Evolutionary conservation across 345 rosid genomes (phyloP).

Genomic region (Psidium friedrichsthalianum): DNA sequence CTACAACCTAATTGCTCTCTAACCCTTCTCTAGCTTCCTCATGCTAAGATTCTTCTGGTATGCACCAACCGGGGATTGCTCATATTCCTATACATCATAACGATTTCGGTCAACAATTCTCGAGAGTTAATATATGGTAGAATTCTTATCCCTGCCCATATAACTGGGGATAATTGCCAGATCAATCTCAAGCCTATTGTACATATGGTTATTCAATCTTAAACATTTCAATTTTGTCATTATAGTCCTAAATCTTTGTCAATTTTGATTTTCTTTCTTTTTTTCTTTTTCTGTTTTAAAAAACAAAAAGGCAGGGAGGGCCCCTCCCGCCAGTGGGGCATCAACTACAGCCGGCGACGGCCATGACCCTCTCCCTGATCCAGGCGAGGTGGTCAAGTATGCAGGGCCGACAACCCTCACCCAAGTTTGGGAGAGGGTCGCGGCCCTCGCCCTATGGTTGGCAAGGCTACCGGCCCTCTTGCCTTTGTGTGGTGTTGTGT

Average conservation of each 20-base stretch:
- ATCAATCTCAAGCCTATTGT: background rate
- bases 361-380: no score
- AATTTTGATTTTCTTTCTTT: no score
- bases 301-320: no score
- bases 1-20: background rate
- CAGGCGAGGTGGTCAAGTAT: no score
- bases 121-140: accelerated
- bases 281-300: no score
- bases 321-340: no score
- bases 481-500: no score
- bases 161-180: background rate
- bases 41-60: background rate
- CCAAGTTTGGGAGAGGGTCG: no score
- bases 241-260: accelerated
- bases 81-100: background rate
- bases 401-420: no score
- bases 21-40: background rate
- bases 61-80: background rate
- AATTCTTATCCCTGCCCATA: background rate
- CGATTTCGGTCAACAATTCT: background rate
- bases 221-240: background rate
- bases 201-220: background rate
- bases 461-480: no score
- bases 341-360: no score
- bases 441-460: no score